Conservation (phyloP, 2,329 filamentous ascomycete genomes). For the Cladosporium sp. region DNA sequence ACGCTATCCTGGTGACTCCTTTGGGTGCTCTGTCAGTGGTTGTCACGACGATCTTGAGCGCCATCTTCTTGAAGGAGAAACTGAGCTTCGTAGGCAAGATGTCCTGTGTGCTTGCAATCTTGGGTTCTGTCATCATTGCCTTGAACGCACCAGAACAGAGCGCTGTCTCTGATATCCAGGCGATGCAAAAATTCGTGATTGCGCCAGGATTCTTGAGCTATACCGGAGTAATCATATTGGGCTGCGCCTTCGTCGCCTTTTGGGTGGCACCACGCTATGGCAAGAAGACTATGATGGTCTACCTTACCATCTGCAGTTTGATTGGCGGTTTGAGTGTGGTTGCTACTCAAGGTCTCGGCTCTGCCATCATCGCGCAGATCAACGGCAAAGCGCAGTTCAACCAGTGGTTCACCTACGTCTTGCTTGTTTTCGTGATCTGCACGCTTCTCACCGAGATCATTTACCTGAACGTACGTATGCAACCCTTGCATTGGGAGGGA, state of each 20-base stretch:
- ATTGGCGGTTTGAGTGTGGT: slow-evolving; percentile 93
- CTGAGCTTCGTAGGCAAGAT: slow-evolving; percentile 95
- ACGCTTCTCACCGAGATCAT: slow-evolving; percentile 92
- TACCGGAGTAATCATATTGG: slow-evolving; percentile 75
- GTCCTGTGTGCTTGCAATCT: slow-evolving; percentile 89
- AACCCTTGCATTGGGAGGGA: neutral
- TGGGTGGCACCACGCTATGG: slow-evolving; percentile 85
- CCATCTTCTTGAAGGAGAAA: slow-evolving; percentile 92
- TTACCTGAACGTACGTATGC: slow-evolving; percentile 79
- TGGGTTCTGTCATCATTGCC: slow-evolving; percentile 89
- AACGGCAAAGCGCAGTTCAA: slow-evolving; percentile 84
- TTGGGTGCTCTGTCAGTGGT: slow-evolving; percentile 89
- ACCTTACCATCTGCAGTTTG: slow-evolving; percentile 92
- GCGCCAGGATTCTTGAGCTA: slow-evolving; percentile 82
- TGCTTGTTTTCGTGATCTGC: slow-evolving; percentile 84
- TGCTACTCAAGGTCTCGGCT: slow-evolving; percentile 85
- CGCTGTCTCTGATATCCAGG: slow-evolving; percentile 79
- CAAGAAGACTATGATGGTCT: slow-evolving; percentile 96
- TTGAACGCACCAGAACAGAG: slow-evolving; percentile 87
- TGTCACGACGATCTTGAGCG: slow-evolving; percentile 82
- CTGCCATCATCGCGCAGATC: slow-evolving; percentile 84
- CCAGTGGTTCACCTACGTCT: slow-evolving; percentile 92
- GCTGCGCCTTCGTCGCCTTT: slow-evolving; percentile 65
- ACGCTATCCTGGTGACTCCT: slow-evolving; percentile 91
- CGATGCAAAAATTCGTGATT: slow-evolving; percentile 86